These are phyloP conservation scores for Malassezia arunalokei DNA, from an alignment of 1,284 basidiomycete genomes.

Conservation along the genomic window DNA sequence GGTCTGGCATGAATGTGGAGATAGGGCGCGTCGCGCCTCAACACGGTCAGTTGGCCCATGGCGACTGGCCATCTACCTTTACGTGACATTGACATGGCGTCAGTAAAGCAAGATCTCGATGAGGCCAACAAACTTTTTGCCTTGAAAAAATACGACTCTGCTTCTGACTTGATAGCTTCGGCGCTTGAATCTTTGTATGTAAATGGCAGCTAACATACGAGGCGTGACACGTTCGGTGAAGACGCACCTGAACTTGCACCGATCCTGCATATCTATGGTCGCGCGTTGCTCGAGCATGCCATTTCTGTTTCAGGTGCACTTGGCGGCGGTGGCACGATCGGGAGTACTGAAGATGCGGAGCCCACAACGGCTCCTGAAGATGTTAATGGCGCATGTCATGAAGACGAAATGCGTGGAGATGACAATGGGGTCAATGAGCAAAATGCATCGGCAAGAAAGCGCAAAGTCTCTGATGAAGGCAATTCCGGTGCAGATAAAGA, in stretches of 20 bases:
- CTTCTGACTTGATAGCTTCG: slow-evolving; percentile 26
- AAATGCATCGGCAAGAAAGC: not conserved
- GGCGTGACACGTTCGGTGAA: slow-evolving; percentile 22
- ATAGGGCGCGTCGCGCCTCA: too few relatives aligned
- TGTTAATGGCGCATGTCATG: not conserved
- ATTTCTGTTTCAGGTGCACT: slow-evolving; percentile 38
- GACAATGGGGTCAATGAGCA: slow-evolving; percentile 31
- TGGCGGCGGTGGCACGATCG: slow-evolving; percentile 22
- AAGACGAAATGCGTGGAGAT: slow-evolving; percentile 33
- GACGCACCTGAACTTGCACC: slow-evolving; percentile 35
- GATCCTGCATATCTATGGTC: slow-evolving; percentile 38
- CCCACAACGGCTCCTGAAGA: not conserved
- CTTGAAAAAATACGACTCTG: slow-evolving; percentile 27
- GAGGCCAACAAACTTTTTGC: slow-evolving; percentile 33
- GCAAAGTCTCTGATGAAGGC: not conserved
- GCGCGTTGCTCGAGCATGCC: slow-evolving; percentile 33
- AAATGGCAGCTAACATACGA: not conserved
- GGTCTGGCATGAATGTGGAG: too few relatives aligned
- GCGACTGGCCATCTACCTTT: too few relatives aligned
- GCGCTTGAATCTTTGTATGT: slow-evolving; percentile 32
- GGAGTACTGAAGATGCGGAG: not conserved
- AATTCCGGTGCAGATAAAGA: not conserved
- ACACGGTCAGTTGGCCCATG: too few relatives aligned
- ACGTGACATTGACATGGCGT: not conserved
- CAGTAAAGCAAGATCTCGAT: slow-evolving; percentile 17